Base-by-base conservation (phyloP, 75 land plant species). In the Sequoiadendron giganteum region DNA sequence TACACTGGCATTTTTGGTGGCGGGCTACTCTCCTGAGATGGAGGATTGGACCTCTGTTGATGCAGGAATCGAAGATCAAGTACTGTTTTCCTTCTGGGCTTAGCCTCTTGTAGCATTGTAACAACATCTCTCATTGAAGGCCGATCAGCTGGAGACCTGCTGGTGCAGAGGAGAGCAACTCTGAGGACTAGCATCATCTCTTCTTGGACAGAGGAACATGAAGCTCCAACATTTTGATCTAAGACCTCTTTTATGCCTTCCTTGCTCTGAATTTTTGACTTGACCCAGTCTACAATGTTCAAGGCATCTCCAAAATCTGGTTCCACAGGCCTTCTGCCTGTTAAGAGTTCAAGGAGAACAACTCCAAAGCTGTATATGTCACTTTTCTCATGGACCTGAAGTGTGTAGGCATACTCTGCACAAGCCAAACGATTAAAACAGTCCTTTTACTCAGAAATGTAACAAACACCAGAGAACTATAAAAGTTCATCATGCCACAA, bases 81-180 rank as follows among this genome's bases (percentile, higher is more conserved):
- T 39, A 32, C 86, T 36, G 80, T 75, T 84, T 94, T 94, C 40
- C 92, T 89, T 58, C 90, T 85, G 40, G 93, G 93, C 75, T 92
- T 91, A 34, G 93, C 92, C 68, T 92, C 91, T 19, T 77, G 87
- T 47, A 90, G 89, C 91, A 92, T 93, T 34, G 89, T 47, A 38
- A 92, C 92, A 15, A 95, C 91, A 86, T 95, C 97, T 56, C 96
- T 88, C 99, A 98, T 98, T 42, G 99, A 93, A 5, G 99, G 99
- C 54, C 97, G 89, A 84, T 94, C 92, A 34, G 36, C 87, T 3
- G 96, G 96, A 58, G 83, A 48, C 40, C 72, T 90, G 54, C 91
- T 91, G 1, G 96, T 95, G 85, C 96, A 95, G 28, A 95, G 88
- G 52, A 95, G 87, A 15, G 94, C 96, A 48, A 95, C 89, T 82